A percentile compares a stretch with the other conserved stretches of the same genome.
These are phyloP conservation scores for Daedaleopsis nitida DNA, from an alignment of 768 basidiomycete genomes.

Conservation along the genomic window DNA sequence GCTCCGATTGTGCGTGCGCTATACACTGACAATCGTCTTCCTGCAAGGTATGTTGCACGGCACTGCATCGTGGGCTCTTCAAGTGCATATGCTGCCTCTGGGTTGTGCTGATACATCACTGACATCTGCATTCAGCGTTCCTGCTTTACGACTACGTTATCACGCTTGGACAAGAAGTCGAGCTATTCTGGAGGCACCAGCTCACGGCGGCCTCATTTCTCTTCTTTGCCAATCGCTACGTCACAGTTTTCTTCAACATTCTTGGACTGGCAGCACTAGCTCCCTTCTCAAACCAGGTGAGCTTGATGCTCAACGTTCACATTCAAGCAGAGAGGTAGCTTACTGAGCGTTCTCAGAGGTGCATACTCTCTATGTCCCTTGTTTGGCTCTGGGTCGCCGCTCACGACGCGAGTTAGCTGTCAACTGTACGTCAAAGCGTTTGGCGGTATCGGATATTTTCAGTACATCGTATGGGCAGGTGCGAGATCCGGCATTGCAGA, in stretches of 20 bases:
- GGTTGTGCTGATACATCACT: too few relatives aligned
- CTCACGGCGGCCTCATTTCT: background rate
- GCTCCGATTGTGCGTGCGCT: too few relatives aligned
- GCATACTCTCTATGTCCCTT: background rate
- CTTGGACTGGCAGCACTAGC: background rate
- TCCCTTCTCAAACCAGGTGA: background rate
- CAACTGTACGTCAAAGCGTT: too few relatives aligned
- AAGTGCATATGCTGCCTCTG: too few relatives aligned
- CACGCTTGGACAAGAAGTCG: background rate
- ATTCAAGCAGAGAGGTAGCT: background rate
- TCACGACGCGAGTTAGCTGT: too few relatives aligned
- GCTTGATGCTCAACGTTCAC: background rate
- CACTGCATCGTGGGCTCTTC: too few relatives aligned
- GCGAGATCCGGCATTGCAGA: background rate
- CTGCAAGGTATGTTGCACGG: too few relatives aligned
- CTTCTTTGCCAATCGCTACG: background rate
- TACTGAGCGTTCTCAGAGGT: background rate
- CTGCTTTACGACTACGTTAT: background rate
- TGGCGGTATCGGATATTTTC: too few relatives aligned
- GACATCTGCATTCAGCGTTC: too few relatives aligned
- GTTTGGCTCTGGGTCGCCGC: too few relatives aligned
- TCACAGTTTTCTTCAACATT: background rate
- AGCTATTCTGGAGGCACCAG: background rate
- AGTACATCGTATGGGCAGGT: background rate
- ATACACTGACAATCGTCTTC: too few relatives aligned